Evolutionary conservation across 179 eudicot species (phyloP), one percentile per base, ranked within the genome.

Genomic region (Corrigiola litoralis): DNA sequence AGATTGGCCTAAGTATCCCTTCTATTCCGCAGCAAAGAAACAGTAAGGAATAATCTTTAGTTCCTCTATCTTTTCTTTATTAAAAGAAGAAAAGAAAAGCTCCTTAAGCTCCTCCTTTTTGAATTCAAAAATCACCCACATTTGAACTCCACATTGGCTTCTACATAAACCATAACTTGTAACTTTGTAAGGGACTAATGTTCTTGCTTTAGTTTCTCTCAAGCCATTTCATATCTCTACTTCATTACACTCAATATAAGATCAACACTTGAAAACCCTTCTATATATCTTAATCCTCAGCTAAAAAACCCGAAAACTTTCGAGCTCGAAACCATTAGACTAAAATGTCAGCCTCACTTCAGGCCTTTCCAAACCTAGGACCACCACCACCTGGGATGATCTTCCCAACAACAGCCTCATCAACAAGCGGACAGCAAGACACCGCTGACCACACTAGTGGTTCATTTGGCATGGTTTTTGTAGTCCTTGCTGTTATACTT

Each of bases 391-490:
- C 72, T 4, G 72, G 66, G 25, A 33, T 57, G 53, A 42, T 76
- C 33, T 80, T 76, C 68, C 83, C 83, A 46, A 67, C 80, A 23
- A 49, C 82, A 1, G 56, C 69, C 0, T 38, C 83, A 1, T 5
- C 68, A 0, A 40, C 67, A 11, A 41, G 41, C 1, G 20, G 21
- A 16, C 50, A 49, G 29, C 79, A 78, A 49, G 51, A 45, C 38
- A 17, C 85, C 3, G 54, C 67, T 13, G 72, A 68, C 24, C 81
- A 80, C 71, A 72, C 87, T 2, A 70, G 73, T 20, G 97, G 92
- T 3, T 88, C 97, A 17, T 88, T 84, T 56, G 87, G 87, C 9
- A 68, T 82, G 42, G 95, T 86, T 13, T 86, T 90, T 73, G 86
- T 90, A 11, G 95, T 86, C 69, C 71, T 88, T 50, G 97, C 87